A percentile compares a stretch with the other conserved stretches of the same genome.
Evolutionary conservation across 2,329 filamentous ascomycete genomes (phyloP).

Genomic region (Penicillium sp.): DNA sequence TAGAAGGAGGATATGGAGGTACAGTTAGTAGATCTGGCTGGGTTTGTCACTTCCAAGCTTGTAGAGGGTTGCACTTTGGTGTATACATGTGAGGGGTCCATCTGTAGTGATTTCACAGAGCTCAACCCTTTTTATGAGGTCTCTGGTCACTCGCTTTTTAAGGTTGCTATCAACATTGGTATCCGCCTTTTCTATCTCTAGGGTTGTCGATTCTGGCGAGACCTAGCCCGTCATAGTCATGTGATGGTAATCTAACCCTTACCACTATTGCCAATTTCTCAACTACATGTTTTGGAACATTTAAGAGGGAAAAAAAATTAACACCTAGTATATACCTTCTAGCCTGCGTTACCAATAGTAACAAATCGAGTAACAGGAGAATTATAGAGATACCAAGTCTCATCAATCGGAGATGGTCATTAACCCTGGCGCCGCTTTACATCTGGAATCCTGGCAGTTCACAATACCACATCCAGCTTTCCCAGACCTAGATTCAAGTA

Average conservation of each 20-base stretch:
- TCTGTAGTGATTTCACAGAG: not conserved
- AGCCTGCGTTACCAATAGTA: constrained; percentile 10
- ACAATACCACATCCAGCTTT: not conserved
- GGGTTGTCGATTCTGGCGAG: not conserved
- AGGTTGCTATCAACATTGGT: not conserved
- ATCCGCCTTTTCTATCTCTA: not conserved
- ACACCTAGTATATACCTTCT: constrained; percentile 17
- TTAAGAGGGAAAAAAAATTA: not conserved
- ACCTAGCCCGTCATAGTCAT: not conserved
- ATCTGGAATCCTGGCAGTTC: constrained; percentile 9
- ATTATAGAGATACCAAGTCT: constrained; percentile 14
- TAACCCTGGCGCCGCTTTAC: constrained; percentile 17
- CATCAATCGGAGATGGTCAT: constrained; percentile 20
- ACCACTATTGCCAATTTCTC: not conserved
- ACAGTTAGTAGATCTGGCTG: not conserved
- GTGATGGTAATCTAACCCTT: not conserved
- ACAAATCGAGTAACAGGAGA: constrained; percentile 6
- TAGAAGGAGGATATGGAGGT: not conserved
- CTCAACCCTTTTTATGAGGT: not conserved
- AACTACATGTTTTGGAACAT: not conserved
- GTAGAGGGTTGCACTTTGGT: too few species aligned
- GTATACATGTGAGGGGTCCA: not conserved
- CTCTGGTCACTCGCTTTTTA: not conserved
- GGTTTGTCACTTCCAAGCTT: not conserved
- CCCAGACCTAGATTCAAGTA: constrained; percentile 51